Evolutionary conservation across 2,329 filamentous ascomycete genomes (phyloP).

Genomic region (Fusarium armeniacum): DNA sequence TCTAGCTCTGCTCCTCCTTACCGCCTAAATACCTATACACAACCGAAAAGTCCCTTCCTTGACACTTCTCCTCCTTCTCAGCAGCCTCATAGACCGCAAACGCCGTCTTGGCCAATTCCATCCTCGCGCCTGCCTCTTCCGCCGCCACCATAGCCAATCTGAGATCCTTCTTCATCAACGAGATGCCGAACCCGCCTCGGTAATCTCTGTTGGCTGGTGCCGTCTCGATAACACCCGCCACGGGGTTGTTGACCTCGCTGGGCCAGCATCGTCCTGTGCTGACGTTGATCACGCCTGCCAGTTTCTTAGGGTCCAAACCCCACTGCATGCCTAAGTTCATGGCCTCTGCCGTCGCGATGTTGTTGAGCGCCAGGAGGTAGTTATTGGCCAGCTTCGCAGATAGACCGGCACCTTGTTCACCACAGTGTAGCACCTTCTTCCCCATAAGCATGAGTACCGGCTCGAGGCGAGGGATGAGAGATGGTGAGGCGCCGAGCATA

Average conservation of each 20-base stretch:
- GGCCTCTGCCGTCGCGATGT: conserved; percentile 78
- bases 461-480: conserved; percentile 74
- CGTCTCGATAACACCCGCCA: conserved; percentile 83
- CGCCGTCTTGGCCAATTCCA: conserved; percentile 75
- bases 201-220: conserved; percentile 84
- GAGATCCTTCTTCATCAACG: conserved; percentile 85
- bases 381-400: conserved; percentile 97
- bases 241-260: conserved; percentile 94
- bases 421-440: conserved; percentile 86
- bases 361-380: conserved; percentile 94
- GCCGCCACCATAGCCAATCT: conserved; percentile 80
- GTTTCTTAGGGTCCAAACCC: conserved; percentile 72
- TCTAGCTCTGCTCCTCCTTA: conserved; percentile 56
- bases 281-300: conserved; percentile 90
- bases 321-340: conserved; percentile 75
- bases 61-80: conserved; percentile 71
- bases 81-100: conserved; percentile 76
- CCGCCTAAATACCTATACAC: conserved; percentile 80
- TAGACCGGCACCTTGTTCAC: conserved; percentile 85
- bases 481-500: conserved; percentile 83
- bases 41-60: conserved; percentile 84
- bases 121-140: conserved; percentile 72
- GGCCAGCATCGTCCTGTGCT: conserved; percentile 98
- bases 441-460: conserved; percentile 86
- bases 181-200: conserved; percentile 80